These are phyloP conservation scores for Hypoxylon fuscum DNA, from an alignment of 495 filamentous ascomycete species.

Conservation along the genomic window DNA sequence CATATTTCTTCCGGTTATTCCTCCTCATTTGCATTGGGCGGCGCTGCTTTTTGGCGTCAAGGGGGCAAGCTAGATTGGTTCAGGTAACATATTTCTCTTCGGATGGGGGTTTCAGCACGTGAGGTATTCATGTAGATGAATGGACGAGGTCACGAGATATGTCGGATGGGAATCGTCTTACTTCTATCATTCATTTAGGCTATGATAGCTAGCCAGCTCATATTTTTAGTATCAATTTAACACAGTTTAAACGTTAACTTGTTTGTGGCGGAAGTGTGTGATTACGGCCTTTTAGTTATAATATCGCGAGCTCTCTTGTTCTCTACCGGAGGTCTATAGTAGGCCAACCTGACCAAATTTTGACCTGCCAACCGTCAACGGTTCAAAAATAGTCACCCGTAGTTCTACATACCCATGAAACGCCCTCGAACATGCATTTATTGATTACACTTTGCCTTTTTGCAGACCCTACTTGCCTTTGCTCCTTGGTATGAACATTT, in stretches of 20 bases:
- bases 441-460: slow-evolving; percentile 38
- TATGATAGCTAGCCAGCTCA: slow-evolving; percentile 24
- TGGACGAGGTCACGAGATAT: slow-evolving; percentile 38
- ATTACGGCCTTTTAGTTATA: slow-evolving; percentile 4
- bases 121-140: slow-evolving; percentile 33
- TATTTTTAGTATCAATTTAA: slow-evolving; percentile 34
- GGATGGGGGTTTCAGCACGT: slow-evolving; percentile 10
- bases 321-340: slow-evolving; percentile 9
- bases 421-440: slow-evolving; percentile 43
- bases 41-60: slow-evolving; percentile 33
- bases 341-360: slow-evolving; percentile 19
- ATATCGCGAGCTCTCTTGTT: slow-evolving; percentile 19
- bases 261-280: neutral
- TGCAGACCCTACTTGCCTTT: slow-evolving; percentile 21
- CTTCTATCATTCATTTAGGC: slow-evolving; percentile 32
- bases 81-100: slow-evolving; percentile 9
- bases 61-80: slow-evolving; percentile 36
- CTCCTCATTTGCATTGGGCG: slow-evolving; percentile 34
- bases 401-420: slow-evolving; percentile 45
- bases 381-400: slow-evolving; percentile 26
- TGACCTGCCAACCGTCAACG: slow-evolving; percentile 33
- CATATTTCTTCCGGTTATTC: slow-evolving; percentile 5
- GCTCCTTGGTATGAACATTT: slow-evolving; percentile 21
- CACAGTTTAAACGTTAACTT: slow-evolving; percentile 16
- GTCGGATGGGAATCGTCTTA: slow-evolving; percentile 22